These are phyloP conservation scores for Ettlia oleoabundans DNA, from an alignment of 139 green algal species.

Conservation along the genomic window DNA sequence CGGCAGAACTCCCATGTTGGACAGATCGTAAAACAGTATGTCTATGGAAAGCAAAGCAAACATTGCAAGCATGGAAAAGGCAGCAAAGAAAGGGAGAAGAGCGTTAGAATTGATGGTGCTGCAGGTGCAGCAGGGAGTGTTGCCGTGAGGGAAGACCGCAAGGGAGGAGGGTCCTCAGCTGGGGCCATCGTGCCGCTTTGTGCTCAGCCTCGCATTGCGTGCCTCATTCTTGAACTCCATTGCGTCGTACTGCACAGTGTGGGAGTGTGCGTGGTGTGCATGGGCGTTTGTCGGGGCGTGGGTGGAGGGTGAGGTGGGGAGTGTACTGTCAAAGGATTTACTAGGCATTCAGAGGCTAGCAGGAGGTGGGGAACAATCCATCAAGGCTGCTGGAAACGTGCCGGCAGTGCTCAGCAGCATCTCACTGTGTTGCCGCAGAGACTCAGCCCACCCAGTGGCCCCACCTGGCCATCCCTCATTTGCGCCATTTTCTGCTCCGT, in stretches of 20 bases:
- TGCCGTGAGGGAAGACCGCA: background rate
- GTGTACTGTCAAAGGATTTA: no score
- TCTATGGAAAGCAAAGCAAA: no score
- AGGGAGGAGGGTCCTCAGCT: background rate
- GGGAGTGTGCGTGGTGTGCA: background rate
- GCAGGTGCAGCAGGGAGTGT: background rate
- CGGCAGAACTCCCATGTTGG: no score
- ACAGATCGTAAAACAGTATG: no score
- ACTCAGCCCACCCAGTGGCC: no score
- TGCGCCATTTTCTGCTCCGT: constrained; percentile 45
- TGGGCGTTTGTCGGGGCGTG: background rate
- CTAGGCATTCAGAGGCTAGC: background rate
- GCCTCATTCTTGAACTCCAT: constrained; percentile 34
- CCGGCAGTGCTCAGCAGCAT: no score
- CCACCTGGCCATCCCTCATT: constrained; percentile 35
- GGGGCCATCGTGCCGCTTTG: background rate
- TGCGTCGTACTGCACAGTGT: background rate
- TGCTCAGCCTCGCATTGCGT: constrained; percentile 24
- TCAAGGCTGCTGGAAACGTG: no score
- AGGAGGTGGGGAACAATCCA: background rate
- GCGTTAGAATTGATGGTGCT: background rate
- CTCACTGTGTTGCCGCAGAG: no score
- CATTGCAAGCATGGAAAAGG: no score
- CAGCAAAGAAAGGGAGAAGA: no score
- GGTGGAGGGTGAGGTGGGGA: no score